Percentiles rank a stretch among this genome's conserved stretches.
Conservation (phyloP, 2,329 filamentous ascomycete species). For the Exophiala lecanii-corni region DNA sequence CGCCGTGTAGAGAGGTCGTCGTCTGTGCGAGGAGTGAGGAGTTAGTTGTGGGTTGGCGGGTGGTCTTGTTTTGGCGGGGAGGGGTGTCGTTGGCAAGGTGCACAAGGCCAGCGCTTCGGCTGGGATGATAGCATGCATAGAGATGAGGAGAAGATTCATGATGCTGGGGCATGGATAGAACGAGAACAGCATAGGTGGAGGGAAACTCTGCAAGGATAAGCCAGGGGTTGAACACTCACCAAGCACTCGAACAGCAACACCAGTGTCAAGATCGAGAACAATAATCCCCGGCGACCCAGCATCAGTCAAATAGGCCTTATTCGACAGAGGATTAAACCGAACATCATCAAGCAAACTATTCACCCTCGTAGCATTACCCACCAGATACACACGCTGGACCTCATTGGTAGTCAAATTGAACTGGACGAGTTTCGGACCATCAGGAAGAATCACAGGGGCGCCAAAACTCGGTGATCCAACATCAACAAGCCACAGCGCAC, state of each 20-base stretch:
- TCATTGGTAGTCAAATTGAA: constrained; percentile 33
- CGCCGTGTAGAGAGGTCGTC: constrained; percentile 27
- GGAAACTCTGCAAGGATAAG: no score
- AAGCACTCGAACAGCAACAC: constrained; percentile 28
- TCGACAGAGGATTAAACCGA: constrained; percentile 27
- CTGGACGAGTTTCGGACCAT: constrained; percentile 32
- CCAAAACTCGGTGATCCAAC: constrained; percentile 15
- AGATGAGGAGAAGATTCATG: no score
- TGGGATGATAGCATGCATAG: no score
- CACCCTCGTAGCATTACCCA: constrained; percentile 30
- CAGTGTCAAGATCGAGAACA: constrained; percentile 28
- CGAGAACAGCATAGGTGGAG: no score
- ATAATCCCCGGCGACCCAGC: constrained; percentile 19
- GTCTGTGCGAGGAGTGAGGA: constrained; percentile 14
- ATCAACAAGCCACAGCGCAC: constrained; percentile 21
- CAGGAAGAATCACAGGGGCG: constrained; percentile 12
- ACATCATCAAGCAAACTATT: neutral
- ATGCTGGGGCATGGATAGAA: no score
- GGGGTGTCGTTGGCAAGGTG: no score
- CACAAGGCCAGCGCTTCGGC: no score
- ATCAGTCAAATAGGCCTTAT: constrained; percentile 27
- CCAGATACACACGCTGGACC: constrained; percentile 31
- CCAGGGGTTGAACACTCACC: no score
- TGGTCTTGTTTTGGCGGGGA: no score
- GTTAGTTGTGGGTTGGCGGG: neutral